Evolutionary conservation across 768 basidiomycete genomes (phyloP), one percentile per base, ranked within the genome.

Genomic region (Naganishia vaughanmartiniae): DNA sequence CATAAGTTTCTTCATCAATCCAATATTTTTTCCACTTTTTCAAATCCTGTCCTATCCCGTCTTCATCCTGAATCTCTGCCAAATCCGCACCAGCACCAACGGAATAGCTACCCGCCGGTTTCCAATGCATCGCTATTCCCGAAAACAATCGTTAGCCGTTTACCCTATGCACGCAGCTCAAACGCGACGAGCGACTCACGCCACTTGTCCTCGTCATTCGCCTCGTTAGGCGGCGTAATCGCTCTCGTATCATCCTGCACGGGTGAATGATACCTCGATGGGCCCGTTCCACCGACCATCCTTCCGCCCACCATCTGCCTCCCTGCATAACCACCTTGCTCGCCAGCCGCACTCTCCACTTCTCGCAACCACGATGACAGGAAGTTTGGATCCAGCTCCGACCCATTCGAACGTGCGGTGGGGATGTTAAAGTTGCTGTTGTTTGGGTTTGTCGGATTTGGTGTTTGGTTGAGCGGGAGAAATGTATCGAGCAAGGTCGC

Each of bases 171-270:
- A 11, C 9, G 21, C 26, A 34, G 4, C 4, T 12, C 12, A 57
- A 34, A 21, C 24, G 1, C 26, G 26, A 7, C 21, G n/a, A n/a
- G n/a, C n/a, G n/a, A 69, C 67, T 69, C 31, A 69, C 67, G 67
- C 67, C 67, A 69, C 34, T 57, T 56, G 53, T 69, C 67, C n/a
- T 69, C 67, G 28, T 56, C 67, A 36, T 56, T 69, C 9, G 55
- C 67, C 39, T 69, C 67, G 21, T 56, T 39, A 1, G 57, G 55
- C 24, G 39, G 55, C 39, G 55, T 69, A 17, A 56, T 42, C 14
- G 67, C 67, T 17, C 54, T 7, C 2, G 28, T n/a, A 21, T 45
- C 55, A 36, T 30, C 67, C 42, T 51, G 10, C 46, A 31, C 65
- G 26, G 42, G 67, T 9, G 57, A 56, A 30, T 51, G 48, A 51